Conservation (phyloP, 208 protist genomes). For the Lotmaria passim region DNA sequence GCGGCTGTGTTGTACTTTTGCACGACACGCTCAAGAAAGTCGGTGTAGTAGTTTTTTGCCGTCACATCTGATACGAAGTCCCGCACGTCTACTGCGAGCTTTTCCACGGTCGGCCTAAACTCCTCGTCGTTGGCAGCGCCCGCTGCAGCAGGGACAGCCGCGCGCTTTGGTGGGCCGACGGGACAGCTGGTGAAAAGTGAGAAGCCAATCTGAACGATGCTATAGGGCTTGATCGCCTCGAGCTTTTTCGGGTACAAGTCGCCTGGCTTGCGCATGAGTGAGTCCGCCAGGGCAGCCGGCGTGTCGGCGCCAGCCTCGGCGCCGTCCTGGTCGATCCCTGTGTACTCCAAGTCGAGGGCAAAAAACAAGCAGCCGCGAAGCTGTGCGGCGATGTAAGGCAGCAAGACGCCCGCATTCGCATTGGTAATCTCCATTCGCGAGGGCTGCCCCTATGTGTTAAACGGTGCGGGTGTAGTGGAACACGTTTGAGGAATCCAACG, state of each 20-base stretch:
- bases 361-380: slow-evolving; percentile 50
- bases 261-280: slow-evolving; percentile 36
- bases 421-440: slow-evolving; percentile 47
- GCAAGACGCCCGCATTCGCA: slow-evolving; percentile 31
- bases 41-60: slow-evolving; percentile 1
- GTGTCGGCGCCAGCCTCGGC: not conserved
- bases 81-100: not conserved
- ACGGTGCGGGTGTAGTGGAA: too few species aligned
- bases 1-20: not conserved
- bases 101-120: not conserved
- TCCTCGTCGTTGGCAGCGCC: too few species aligned
- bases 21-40: not conserved
- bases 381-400: slow-evolving; percentile 30
- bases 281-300: slow-evolving; percentile 1
- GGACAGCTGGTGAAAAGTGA: slow-evolving; percentile 44
- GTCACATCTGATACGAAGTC: not conserved
- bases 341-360: slow-evolving; percentile 71
- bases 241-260: slow-evolving; percentile 49
- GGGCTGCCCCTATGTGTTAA: not conserved
- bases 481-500: too few species aligned
- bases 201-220: slow-evolving; percentile 66
- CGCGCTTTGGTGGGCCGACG: not conserved
- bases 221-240: slow-evolving; percentile 38
- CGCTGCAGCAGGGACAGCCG: not conserved
- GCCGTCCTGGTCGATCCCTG: slow-evolving; percentile 46